Conservation (phyloP, 805 yeast species). For the Wickerhamomyces bovis region DNA sequence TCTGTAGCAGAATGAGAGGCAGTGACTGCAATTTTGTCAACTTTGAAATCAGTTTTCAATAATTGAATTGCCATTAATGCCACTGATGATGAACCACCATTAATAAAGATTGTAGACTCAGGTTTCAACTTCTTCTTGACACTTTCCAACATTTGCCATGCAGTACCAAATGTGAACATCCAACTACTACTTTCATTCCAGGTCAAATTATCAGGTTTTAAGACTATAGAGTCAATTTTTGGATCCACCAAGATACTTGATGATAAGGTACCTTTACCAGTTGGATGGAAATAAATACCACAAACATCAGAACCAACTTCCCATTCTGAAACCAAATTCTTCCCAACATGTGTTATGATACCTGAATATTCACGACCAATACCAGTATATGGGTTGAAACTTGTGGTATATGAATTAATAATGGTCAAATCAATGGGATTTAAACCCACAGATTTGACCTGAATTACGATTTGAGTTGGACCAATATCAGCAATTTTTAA, state of each 20-base stretch:
- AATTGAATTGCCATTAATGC: slow-evolving; percentile 60
- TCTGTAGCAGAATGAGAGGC: slow-evolving; percentile 49
- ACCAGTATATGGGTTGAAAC: slow-evolving; percentile 52
- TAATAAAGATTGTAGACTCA: slow-evolving; percentile 48
- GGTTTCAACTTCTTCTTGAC: slow-evolving; percentile 27
- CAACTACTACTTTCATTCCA: slow-evolving; percentile 57
- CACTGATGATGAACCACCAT: slow-evolving; percentile 77
- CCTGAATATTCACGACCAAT: slow-evolving; percentile 72
- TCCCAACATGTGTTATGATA: slow-evolving; percentile 48
- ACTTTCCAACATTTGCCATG: slow-evolving; percentile 39
- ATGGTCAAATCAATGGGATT: slow-evolving; percentile 64
- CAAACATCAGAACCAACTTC: slow-evolving; percentile 58
- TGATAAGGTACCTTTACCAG: slow-evolving; percentile 51
- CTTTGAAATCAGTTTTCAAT: slow-evolving; percentile 44
- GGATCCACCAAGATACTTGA: slow-evolving; percentile 53
- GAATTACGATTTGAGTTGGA: slow-evolving; percentile 46
- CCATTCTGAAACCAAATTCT: slow-evolving; percentile 31
- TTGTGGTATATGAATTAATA: slow-evolving; percentile 45
- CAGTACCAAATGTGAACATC: slow-evolving; percentile 59
- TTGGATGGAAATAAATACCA: slow-evolving; percentile 51
- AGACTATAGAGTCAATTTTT: slow-evolving; percentile 38
- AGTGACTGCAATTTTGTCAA: slow-evolving; percentile 46
- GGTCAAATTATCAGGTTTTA: slow-evolving; percentile 41
- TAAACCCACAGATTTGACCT: slow-evolving; percentile 52
- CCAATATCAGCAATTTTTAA: slow-evolving; percentile 46